Evolutionary conservation across 805 yeast genomes (phyloP), one percentile per base, ranked within the genome.

Genomic region (Candida tallmaniae): DNA sequence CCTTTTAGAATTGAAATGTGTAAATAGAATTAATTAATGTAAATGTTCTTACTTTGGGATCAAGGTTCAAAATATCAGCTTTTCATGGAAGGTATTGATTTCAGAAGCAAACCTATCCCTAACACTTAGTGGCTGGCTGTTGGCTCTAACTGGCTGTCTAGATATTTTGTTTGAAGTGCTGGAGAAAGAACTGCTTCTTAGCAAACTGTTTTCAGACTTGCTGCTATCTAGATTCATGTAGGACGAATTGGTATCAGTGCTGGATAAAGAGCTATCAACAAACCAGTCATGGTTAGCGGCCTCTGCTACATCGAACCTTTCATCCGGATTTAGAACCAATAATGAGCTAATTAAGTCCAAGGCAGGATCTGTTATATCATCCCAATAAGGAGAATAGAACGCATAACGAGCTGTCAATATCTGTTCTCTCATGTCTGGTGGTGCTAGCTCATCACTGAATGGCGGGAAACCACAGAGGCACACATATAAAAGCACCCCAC

Each of bases 391-490:
- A 4, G 85, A 74, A 52, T 77, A 83, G 51, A 83, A 83, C 0
- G 88, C 87, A 55, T 68, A 82, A 39, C 70, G 74, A 0, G 83
- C 90, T 22, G 62, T 60, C 7, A 80, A 47, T 32, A 83, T 83
- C 55, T 83, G 93, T 28, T 83, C 85, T 40, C 77, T 73, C 83
- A 83, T 79, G 16, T 71, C 68, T 7, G 90, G 90, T 8, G 93
- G 93, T 0, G 80, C 89, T 36, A 83, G 53, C 41, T 84, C 90
- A 29, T 83, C 93, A 48, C 87, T 80, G 51, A 84, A 84, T 0
- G 94, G 94, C 4, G 90, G 93, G 45, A 84, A 84, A 0, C 94
- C 94, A 52, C 87, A 83, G 12, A 84, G 61, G 51, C 93, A 82
- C 2, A 83, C 88, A 42, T 84, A 84, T 11, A 83, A 54, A 29